These are phyloP conservation scores for Astrothelium macrocarpum DNA, from an alignment of 495 filamentous ascomycete genomes.

Conservation along the genomic window DNA sequence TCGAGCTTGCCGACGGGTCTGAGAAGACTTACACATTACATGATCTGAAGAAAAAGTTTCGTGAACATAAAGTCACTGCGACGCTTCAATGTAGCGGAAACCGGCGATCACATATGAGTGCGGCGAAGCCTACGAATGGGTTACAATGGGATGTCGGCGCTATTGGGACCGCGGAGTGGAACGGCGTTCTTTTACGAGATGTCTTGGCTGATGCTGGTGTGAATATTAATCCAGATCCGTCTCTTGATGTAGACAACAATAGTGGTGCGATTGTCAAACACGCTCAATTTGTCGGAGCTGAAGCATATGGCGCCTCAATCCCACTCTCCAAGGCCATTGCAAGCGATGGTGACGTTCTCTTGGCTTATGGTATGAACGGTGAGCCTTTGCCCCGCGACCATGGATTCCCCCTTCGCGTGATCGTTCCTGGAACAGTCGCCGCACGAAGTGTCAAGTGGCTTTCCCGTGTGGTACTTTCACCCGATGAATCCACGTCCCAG, in stretches of 20 bases:
- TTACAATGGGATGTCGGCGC: conserved; percentile 52
- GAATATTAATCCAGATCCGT: conserved; percentile 20
- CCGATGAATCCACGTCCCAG: conserved; percentile 34
- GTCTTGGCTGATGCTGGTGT: conserved; percentile 46
- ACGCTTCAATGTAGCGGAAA: conserved; percentile 55
- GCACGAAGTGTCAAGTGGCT: conserved; percentile 35
- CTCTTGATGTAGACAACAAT: conserved; percentile 14
- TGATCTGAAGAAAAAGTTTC: conserved; percentile 45
- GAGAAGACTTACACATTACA: conserved; percentile 41
- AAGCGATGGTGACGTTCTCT: conserved; percentile 46
- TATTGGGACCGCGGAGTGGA: conserved; percentile 53
- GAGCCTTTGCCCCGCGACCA: conserved; percentile 28
- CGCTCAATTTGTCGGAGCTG: conserved; percentile 48
- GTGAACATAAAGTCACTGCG: conserved; percentile 45
- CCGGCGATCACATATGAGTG: conserved; percentile 51
- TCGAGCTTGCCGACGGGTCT: conserved; percentile 48
- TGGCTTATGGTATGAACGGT: conserved; percentile 42
- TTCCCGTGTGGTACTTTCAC: conserved; percentile 21
- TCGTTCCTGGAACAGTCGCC: conserved; percentile 31
- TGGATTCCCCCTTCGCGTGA: conserved; percentile 28
- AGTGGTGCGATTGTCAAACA: conserved; percentile 28
- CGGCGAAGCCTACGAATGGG: conserved; percentile 45
- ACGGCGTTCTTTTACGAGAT: conserved; percentile 48
- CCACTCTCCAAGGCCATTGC: conserved; percentile 48
- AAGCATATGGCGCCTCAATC: conserved; percentile 52